Conservation (phyloP, 768 basidiomycete species). For the Suillus discolor region DNA sequence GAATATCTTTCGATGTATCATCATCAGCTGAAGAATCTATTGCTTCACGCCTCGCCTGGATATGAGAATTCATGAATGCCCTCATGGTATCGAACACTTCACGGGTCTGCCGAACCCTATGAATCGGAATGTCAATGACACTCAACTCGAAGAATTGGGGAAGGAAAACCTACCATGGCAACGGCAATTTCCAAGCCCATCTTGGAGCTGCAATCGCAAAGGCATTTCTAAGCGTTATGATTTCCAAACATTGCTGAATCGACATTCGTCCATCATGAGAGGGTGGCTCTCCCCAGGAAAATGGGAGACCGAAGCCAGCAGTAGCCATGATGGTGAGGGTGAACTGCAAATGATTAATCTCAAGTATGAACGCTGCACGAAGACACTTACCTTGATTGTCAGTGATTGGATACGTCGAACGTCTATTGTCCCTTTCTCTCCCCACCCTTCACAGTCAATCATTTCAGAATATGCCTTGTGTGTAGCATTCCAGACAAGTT, state of each 20-base stretch:
- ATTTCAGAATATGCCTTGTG: conserved; percentile 24
- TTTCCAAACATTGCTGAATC: conserved; percentile 23
- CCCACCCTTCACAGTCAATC: conserved; percentile 20
- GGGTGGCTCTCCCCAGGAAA: conserved; percentile 22
- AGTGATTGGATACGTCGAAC: conserved; percentile 16
- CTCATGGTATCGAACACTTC: conserved; percentile 25
- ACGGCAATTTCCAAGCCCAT: conserved; percentile 27
- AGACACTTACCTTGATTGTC: conserved; percentile 21
- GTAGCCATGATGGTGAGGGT: conserved; percentile 25
- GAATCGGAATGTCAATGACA: neutral
- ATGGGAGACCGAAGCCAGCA: conserved; percentile 26
- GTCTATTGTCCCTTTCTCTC: conserved; percentile 18
- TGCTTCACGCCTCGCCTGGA: conserved; percentile 14
- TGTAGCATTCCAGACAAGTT: conserved; percentile 23
- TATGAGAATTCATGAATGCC: conserved; percentile 20
- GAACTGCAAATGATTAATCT: conserved; percentile 14
- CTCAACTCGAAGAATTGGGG: neutral
- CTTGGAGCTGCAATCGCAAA: conserved; percentile 22
- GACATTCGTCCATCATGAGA: conserved; percentile 19
- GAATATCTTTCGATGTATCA: conserved; percentile 19
- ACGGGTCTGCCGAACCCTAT: conserved; percentile 23
- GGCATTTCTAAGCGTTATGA: conserved; percentile 13
- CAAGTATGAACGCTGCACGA: neutral
- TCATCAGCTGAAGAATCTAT: conserved; percentile 15
- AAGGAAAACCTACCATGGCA: conserved; percentile 16